Evolutionary conservation across 116 monocot genomes (phyloP).

Genomic region (Zostera marina): DNA sequence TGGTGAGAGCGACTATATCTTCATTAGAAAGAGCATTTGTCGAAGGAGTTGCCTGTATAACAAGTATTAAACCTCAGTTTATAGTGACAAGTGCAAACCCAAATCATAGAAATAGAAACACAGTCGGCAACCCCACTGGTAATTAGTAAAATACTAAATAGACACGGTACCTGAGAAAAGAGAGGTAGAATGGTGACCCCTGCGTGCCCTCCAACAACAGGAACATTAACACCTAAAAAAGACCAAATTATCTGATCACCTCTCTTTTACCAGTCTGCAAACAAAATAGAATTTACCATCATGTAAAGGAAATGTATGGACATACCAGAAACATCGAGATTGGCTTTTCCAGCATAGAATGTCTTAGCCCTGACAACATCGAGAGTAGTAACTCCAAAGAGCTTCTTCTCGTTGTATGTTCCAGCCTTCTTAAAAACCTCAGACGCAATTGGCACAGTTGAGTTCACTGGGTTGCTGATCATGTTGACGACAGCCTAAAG

Average conservation of each 20-base stretch:
- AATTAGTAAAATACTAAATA: neutral
- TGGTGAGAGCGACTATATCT: conserved; percentile 68
- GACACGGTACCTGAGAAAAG: conserved; percentile 75
- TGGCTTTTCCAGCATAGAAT: conserved; percentile 86
- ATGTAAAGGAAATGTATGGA: neutral
- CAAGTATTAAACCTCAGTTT: neutral
- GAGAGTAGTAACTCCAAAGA: conserved; percentile 94
- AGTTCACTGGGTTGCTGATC: conserved; percentile 99
- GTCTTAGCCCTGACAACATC: conserved; percentile 95
- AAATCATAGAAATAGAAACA: neutral
- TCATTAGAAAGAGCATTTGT: conserved; percentile 43
- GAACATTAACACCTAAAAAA: conserved; percentile 72
- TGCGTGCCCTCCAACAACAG: conserved; percentile 95
- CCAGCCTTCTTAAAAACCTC: conserved; percentile 97
- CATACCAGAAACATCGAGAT: conserved; percentile 54
- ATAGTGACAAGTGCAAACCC: neutral
- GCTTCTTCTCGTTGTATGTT: conserved; percentile 70
- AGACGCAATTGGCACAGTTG: conserved; percentile 88
- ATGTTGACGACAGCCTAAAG: conserved; percentile 77
- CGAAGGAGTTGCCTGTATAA: conserved; percentile 51
- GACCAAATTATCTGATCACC: neutral
- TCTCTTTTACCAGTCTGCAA: neutral
- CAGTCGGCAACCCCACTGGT: neutral
- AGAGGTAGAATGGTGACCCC: conserved; percentile 91
- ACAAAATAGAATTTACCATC: neutral